Evolutionary conservation across 805 yeast species (phyloP), one percentile per base, ranked within the genome.

Genomic region (Myxozyma mucilagina): DNA sequence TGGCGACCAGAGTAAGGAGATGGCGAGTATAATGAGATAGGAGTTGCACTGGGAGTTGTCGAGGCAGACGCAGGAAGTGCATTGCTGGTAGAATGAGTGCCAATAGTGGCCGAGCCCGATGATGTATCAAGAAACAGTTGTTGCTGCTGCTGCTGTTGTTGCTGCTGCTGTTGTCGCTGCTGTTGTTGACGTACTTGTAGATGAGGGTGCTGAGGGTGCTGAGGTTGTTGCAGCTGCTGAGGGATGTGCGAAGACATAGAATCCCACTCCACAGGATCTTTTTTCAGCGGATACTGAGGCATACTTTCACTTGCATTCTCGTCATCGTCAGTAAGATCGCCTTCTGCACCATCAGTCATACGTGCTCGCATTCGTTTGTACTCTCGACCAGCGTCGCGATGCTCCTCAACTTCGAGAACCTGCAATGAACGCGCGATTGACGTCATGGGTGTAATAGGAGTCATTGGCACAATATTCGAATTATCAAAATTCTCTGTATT

Each of bases 321-420:
- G 29, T 38, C 50, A 18, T 45, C 47, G 6, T 54, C 52, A 7
- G 38, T 39, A 32, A 20, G n/a, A 31, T 45, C 32, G 7, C 44
- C 45, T 1, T 47, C 57, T 14, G 18, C 20, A 4, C 18, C 32
- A 10, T 4, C 49, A 8, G 44, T 5, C 36, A n/a, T 16, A 2
- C 51, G 52, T 11, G 59, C 6, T 9, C 64, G 51, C 59, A 52
- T 42, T 8, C 64, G 59, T 34, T 61, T 61, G 35, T 57, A 49
- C 35, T 41, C 61, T 5, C 64, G 53, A 18, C 58, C 61, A 13
- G 53, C 50, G 20, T 52, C 58, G 11, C 50, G 53, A 48, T 44
- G 41, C 13, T 53, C 59, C 11, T 57, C 64, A 31, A 57, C 59
- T 29, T 57, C 64, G 14, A 57, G 50, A 20, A 31, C 51, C 39